Evolutionary conservation across 179 eudicot genomes (phyloP), one percentile per base, ranked within the genome.

Genomic region (Pouteria campechiana): DNA sequence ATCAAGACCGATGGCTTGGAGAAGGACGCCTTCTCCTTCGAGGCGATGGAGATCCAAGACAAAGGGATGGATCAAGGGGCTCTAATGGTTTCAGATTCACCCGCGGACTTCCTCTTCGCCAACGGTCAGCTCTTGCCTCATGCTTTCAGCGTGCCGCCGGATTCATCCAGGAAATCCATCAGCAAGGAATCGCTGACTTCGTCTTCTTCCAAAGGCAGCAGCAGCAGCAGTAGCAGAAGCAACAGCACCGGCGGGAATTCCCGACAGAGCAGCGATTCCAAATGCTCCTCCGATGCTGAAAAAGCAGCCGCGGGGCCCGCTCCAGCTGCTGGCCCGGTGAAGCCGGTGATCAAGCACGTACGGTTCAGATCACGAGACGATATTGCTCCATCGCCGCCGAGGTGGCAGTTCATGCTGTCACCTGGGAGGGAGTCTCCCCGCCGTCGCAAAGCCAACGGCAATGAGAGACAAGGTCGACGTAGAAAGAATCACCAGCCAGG

Each of bases 371-470:
- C n/a, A n/a, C n/a, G n/a, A n/a, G n/a, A n/a, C n/a, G n/a, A n/a
- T n/a, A n/a, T n/a, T n/a, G n/a, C n/a, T n/a, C n/a, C n/a, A n/a
- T n/a, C 66, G 7, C 76, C 83, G 0, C 62, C 60, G 6, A 65
- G 70, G 45, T 83, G 90, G 94, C 83, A 79, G 37, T 76, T 82
- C 36, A 74, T 86, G 53, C 46, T 14, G 50, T 45, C 31, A 8
- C 15, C 6, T 35, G 23, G 41, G 22, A 11, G 18, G 15, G 27
- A 35, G 27, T n/a, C n/a, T n/a, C n/a, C n/a, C n/a, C n/a, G n/a
- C n/a, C n/a, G n/a, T n/a, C n/a, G n/a, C 20, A 25, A 48, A 32
- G 19, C 33, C 36, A 39, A 75, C 68, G 39, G 51, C 57, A 7
- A 64, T 37, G 61, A 72, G 54, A 42, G 52, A 16, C 7, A 31